Conservation (phyloP, 768 basidiomycete species). For the Lentinula sp. region DNA sequence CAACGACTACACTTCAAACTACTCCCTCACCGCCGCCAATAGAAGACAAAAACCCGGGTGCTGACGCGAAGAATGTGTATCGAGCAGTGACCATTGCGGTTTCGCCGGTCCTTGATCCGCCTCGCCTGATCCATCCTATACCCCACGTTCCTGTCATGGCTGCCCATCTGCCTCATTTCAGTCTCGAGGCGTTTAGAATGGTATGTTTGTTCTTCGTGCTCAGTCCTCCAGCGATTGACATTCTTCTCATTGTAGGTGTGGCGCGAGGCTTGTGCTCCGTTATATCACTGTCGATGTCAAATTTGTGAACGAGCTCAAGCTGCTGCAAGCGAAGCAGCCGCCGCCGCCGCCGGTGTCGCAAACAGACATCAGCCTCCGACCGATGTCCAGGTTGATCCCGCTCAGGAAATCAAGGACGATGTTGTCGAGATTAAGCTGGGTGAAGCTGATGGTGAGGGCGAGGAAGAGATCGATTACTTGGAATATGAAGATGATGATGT, state of each 20-base stretch:
- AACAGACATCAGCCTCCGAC: background rate
- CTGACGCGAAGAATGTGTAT: conserved; percentile 14
- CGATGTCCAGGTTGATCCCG: background rate
- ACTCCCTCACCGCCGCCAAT: conserved; percentile 69
- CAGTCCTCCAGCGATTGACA: background rate
- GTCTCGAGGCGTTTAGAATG: conserved; percentile 47
- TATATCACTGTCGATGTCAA: conserved; percentile 69
- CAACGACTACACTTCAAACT: conserved; percentile 70
- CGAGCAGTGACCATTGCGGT: conserved; percentile 31
- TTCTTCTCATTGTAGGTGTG: conserved; percentile 42
- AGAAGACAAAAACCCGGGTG: conserved; percentile 29
- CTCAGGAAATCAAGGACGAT: background rate
- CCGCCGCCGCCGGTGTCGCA: conserved; percentile 10
- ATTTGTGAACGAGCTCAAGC: conserved; percentile 67
- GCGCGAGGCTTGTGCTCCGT: conserved; percentile 66
- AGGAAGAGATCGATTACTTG: background rate
- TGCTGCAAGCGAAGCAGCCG: conserved; percentile 37
- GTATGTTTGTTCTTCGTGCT: conserved; percentile 31
- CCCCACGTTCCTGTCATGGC: conserved; percentile 61
- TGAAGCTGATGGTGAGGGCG: background rate
- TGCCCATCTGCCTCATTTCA: conserved; percentile 49
- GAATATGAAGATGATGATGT: conserved; percentile 7
- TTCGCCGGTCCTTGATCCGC: conserved; percentile 57
- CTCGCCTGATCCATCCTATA: conserved; percentile 57
- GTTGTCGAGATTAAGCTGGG: background rate